phyloP scores from a whole-genome alignment of 345 rosid species.

The Noccaea bulbosa region DNA sequence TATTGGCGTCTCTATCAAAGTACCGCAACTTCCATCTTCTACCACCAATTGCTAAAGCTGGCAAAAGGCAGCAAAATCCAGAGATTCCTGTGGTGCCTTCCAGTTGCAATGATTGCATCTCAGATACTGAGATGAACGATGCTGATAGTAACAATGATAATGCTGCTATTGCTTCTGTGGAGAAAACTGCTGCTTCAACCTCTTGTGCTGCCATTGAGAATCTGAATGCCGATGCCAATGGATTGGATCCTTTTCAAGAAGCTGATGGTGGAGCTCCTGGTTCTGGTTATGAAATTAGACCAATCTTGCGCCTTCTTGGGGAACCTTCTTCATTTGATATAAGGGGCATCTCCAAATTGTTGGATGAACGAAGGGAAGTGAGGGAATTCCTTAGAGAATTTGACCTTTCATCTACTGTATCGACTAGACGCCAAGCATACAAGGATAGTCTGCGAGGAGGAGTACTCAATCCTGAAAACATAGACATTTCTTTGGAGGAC shows the following conservation, averaged over 20 bases:
- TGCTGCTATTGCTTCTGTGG: slow-evolving; percentile 59
- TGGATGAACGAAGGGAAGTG: slow-evolving; percentile 65
- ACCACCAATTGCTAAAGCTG: slow-evolving; percentile 62
- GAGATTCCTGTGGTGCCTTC: slow-evolving; percentile 62
- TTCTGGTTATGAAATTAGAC: slow-evolving; percentile 64
- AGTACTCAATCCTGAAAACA: slow-evolving; percentile 60
- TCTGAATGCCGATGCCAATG: slow-evolving; percentile 52
- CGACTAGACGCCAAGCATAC: slow-evolving; percentile 65
- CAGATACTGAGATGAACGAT: slow-evolving; percentile 78
- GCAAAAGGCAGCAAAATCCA: slow-evolving; percentile 58
- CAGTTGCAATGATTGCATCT: slow-evolving; percentile 53
- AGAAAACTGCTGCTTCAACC: slow-evolving; percentile 57
- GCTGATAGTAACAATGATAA: slow-evolving; percentile 57
- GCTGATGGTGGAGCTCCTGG: slow-evolving; percentile 55
- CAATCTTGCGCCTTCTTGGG: slow-evolving; percentile 66
- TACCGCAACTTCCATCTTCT: slow-evolving; percentile 59
- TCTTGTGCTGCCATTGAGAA: slow-evolving; percentile 57
- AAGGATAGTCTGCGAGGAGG: slow-evolving; percentile 76
- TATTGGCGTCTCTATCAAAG: slow-evolving; percentile 83
- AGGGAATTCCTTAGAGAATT: slow-evolving; percentile 57
- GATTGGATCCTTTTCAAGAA: slow-evolving; percentile 62
- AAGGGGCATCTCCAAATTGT: slow-evolving; percentile 59
- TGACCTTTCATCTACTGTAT: slow-evolving; percentile 55
- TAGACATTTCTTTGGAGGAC: slow-evolving; percentile 76
- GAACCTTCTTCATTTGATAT: slow-evolving; percentile 62